phyloP scores from a whole-genome alignment of 768 basidiomycete genomes.

The Boletus reticuloceps region DNA sequence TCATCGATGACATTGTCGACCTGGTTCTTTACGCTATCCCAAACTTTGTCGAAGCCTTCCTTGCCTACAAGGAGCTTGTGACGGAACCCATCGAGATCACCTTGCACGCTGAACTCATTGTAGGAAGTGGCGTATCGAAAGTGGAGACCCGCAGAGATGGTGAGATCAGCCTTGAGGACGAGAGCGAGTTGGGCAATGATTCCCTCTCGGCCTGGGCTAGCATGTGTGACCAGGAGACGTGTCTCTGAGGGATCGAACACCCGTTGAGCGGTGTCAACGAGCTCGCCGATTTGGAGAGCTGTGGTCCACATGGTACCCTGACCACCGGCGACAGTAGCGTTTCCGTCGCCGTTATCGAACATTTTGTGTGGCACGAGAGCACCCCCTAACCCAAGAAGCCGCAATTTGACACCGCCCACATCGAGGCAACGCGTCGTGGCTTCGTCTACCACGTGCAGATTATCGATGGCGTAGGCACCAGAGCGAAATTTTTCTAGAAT shows the following conservation, averaged over 20 bases:
- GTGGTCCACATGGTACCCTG: slow-evolving; percentile 99
- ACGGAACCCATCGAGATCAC: slow-evolving; percentile 84
- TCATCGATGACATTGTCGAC: slow-evolving; percentile 92
- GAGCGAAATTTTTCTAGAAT: slow-evolving; percentile 92
- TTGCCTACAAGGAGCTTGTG: slow-evolving; percentile 76
- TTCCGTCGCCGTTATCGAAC: slow-evolving; percentile 92
- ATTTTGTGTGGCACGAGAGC: slow-evolving; percentile 94
- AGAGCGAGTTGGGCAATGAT: slow-evolving; percentile 88
- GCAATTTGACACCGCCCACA: slow-evolving; percentile 88
- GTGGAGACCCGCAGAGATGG: slow-evolving; percentile 91
- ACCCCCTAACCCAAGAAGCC: slow-evolving; percentile 94
- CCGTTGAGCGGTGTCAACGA: slow-evolving; percentile 94
- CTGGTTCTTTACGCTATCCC: slow-evolving; percentile 89
- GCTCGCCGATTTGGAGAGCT: slow-evolving; percentile 94
- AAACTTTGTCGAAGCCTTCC: slow-evolving; percentile 86
- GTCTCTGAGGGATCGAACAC: slow-evolving; percentile 93
- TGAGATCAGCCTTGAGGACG: slow-evolving; percentile 90
- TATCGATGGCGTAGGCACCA: slow-evolving; percentile 78
- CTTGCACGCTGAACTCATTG: slow-evolving; percentile 94
- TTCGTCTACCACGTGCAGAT: slow-evolving; percentile 91
- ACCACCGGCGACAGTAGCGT: slow-evolving; percentile 96
- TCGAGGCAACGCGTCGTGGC: slow-evolving; percentile 91
- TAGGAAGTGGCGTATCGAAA: slow-evolving; percentile 96
- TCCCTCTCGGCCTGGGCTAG: slow-evolving; percentile 90
- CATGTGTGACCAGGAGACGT: slow-evolving; percentile 88